Conservation (phyloP, 768 basidiomycete species). For the Dendrothele bispora region DNA sequence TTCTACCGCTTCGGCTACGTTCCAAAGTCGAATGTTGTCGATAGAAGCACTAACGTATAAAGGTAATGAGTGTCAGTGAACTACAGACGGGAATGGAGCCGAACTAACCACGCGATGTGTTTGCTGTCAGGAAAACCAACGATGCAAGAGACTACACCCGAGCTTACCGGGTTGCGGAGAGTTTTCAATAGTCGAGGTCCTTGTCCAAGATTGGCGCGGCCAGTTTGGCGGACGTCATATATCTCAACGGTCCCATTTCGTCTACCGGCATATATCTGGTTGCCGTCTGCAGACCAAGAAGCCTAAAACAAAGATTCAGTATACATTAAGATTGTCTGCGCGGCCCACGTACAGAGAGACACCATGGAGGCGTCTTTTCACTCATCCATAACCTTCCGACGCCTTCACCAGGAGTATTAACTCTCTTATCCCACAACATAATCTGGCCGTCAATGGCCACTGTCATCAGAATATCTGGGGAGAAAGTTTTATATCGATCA, state of each 20-base stretch:
- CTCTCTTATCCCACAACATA: constrained; percentile 86
- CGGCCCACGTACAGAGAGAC: constrained; percentile 75
- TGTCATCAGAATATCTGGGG: constrained; percentile 83
- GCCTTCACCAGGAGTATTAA: constrained; percentile 59
- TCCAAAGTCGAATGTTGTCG: constrained; percentile 94
- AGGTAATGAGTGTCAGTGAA: constrained; percentile 1
- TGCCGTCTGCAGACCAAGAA: constrained; percentile 90
- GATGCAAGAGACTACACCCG: constrained; percentile 90
- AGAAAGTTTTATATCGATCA: constrained; percentile 60
- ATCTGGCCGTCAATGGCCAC: constrained; percentile 92
- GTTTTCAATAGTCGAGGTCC: constrained; percentile 82
- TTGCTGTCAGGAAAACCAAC: constrained; percentile 89
- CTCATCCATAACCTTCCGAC: constrained; percentile 87
- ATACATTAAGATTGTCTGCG: neutral
- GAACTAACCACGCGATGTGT: constrained; percentile 83
- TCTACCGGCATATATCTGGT: constrained; percentile 87
- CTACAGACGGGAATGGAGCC: constrained; percentile 14
- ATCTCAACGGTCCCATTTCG: constrained; percentile 89
- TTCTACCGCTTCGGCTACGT: constrained; percentile 76
- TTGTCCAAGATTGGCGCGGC: constrained; percentile 58
- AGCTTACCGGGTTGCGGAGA: constrained; percentile 82
- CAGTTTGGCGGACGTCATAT: constrained; percentile 89
- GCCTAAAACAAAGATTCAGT: constrained; percentile 51
- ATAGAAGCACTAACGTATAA: constrained; percentile 67
- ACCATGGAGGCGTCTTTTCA: constrained; percentile 95